phyloP scores from a whole-genome alignment of 2,329 filamentous ascomycete species.

The Verticillium dahliae region DNA sequence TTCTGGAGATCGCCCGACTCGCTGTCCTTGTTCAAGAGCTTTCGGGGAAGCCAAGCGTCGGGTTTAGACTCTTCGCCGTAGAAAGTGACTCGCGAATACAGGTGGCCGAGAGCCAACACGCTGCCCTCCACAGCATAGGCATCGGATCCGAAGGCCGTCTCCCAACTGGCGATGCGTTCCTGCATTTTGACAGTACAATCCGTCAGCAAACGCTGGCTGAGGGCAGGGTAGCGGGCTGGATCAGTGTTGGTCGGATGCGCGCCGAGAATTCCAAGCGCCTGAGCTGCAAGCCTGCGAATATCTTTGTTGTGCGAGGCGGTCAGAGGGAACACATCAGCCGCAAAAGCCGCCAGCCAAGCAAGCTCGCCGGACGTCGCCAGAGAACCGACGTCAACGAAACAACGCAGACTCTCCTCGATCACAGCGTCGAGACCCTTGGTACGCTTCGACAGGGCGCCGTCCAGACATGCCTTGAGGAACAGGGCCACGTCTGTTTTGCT shows the following conservation, averaged over 20 bases:
- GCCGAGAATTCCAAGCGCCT: constrained; percentile 68
- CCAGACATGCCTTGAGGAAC: constrained; percentile 49
- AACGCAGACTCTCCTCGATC: constrained; percentile 41
- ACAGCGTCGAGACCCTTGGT: constrained; percentile 19
- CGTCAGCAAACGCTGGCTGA: constrained; percentile 14
- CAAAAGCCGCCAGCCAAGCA: neutral
- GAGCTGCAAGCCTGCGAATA: constrained; percentile 60
- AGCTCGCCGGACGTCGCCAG: constrained; percentile 34
- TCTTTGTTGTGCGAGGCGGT: constrained; percentile 61
- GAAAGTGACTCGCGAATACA: constrained; percentile 36
- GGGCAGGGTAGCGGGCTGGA: constrained; percentile 5
- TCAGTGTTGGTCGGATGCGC: constrained; percentile 50
- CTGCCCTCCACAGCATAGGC: constrained; percentile 40
- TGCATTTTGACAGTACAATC: constrained; percentile 20
- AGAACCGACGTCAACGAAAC: constrained; percentile 47
- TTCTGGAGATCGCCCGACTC: constrained; percentile 1
- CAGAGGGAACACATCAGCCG: neutral
- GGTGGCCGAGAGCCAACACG: constrained; percentile 35
- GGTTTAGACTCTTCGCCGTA: constrained; percentile 24
- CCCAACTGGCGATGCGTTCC: constrained; percentile 34
- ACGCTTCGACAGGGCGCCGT: constrained; percentile 44
- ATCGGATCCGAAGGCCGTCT: constrained; percentile 35
- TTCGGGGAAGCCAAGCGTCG: constrained; percentile 12
- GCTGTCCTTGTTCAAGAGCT: constrained; percentile 7
- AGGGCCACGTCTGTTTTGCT: constrained; percentile 31